phyloP scores from a whole-genome alignment of 768 basidiomycete species.

The Leccinum fibrillosum region DNA sequence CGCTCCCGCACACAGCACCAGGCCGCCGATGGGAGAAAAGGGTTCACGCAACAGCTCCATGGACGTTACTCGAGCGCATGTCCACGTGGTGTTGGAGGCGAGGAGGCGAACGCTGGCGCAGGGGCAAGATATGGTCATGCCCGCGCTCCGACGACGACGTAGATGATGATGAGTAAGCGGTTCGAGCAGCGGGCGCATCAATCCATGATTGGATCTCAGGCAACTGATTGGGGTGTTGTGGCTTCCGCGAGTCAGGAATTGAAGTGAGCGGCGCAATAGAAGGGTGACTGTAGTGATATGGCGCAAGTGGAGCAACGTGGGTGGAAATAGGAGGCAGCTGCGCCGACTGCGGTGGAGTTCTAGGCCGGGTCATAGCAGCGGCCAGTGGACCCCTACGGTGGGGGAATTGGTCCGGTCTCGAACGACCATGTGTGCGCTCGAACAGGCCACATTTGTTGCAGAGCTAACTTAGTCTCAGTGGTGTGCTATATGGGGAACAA shows the following conservation, averaged over 20 bases:
- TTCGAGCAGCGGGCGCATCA: conserved; percentile 30
- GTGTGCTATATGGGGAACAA: conserved; percentile 1
- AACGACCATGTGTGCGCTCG: conserved; percentile 76
- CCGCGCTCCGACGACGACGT: conserved; percentile 29
- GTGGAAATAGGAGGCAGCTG: conserved; percentile 46
- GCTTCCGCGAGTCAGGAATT: conserved; percentile 34
- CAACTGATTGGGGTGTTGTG: conserved; percentile 36
- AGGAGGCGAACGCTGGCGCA: conserved; percentile 32
- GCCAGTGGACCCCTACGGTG: conserved; percentile 74
- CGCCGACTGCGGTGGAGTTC: conserved; percentile 46
- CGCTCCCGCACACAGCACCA: conserved; percentile 16
- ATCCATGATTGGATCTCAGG: conserved; percentile 51
- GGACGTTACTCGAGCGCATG: conserved; percentile 28
- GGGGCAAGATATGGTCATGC: conserved; percentile 29
- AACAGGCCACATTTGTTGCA: conserved; percentile 74
- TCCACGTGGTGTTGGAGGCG: conserved; percentile 34
- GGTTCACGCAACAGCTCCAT: conserved; percentile 31
- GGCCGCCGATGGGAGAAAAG: conserved; percentile 8
- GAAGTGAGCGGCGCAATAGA: conserved; percentile 46
- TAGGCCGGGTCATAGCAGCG: conserved; percentile 42
- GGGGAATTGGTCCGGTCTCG: conserved; percentile 77
- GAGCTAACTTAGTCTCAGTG: conserved; percentile 29
- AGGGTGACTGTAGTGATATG: conserved; percentile 51
- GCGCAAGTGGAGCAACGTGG: conserved; percentile 38
- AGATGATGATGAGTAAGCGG: conserved; percentile 27